Base-by-base conservation (phyloP, 2,329 filamentous ascomycete species). In the Clonostachys rosea region DNA sequence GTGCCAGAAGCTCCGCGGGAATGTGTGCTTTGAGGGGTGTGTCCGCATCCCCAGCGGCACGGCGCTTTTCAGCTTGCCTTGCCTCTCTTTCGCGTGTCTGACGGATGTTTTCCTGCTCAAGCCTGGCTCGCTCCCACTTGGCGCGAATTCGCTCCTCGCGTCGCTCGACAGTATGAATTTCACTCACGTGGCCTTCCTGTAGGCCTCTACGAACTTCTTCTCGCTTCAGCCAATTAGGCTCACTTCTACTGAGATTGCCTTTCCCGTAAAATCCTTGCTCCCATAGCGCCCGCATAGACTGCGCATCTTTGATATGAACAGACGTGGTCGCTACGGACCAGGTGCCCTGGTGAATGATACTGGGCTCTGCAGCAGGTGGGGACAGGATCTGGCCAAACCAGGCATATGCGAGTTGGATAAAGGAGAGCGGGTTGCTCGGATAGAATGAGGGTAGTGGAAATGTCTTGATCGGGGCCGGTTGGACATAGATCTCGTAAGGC, bases 201-300 rank as follows among this genome's bases (percentile, higher is more conserved):
- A 84, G 66, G 11, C 87, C 87, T 49, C 77, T 77, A 44, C 86
- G 79, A 30, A 86, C 83, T 64, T 89, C 86, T 66, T 96, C 90
- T 52, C 87, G 78, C 53, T 88, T 87, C 44, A 96, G 67, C 94
- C 94, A 99, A 56, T 84, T 94, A 4, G 92, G 92, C 64, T 99
- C 92, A 73, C 91, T 96, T 57, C 95, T 83, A 70, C 91, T 96
- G 49, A 97, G 73, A 56, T 76, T 92, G 41, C 94, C 94, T 66
- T 96, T 96, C 43, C 95, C 95, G 66, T 92, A 99, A 68, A 99
- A 99, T 6, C 94, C 94, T 70, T 95, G 89, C 66, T 96, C 89
- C 94, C 95, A 99, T 20, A 99, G 68, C 2, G 86, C 89, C 47
- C 87, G 78, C 52, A 95, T 85, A 5, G 89, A 85, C 47, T 76